These are phyloP conservation scores for Exophiala aquamarina DNA, from an alignment of 2,329 filamentous ascomycete genomes.

Conservation along the genomic window DNA sequence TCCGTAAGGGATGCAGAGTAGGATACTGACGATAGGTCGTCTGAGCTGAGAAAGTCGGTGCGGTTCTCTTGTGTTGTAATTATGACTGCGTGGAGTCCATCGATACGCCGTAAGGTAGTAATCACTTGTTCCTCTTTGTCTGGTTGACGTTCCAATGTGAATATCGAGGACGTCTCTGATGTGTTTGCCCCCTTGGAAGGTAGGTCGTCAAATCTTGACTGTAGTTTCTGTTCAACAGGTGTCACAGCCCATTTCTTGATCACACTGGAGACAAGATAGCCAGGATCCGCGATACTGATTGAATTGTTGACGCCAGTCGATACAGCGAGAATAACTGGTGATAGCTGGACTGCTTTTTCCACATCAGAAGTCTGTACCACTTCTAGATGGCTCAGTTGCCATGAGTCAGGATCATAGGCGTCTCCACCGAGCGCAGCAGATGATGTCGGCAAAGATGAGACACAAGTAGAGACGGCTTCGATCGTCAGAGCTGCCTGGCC, in stretches of 20 bases:
- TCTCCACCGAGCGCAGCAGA: constrained; percentile 20
- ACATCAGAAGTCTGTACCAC: constrained; percentile 68
- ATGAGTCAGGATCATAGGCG: constrained; percentile 42
- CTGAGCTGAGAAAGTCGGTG: constrained; percentile 61
- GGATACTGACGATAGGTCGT: constrained; percentile 47
- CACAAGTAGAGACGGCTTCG: constrained; percentile 16
- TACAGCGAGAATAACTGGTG: constrained; percentile 69
- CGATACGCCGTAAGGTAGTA: constrained; percentile 6
- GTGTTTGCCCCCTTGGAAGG: constrained; percentile 42
- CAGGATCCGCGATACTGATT: constrained; percentile 55
- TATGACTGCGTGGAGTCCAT: constrained; percentile 14
- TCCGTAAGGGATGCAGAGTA: constrained; percentile 14
- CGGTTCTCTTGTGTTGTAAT: constrained; percentile 38
- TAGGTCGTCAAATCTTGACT: constrained; percentile 71
- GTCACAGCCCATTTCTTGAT: constrained; percentile 80
- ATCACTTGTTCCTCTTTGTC: constrained; percentile 24
- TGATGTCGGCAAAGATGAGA: constrained; percentile 23
- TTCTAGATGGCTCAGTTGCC: constrained; percentile 71
- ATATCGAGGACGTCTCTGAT: constrained; percentile 3
- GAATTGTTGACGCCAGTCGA: constrained; percentile 62
- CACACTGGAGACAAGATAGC: constrained; percentile 68
- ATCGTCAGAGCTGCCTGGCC: constrained; percentile 28
- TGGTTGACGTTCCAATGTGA: constrained; percentile 12
- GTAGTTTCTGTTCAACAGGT: constrained; percentile 64
- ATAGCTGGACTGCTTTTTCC: constrained; percentile 53